Evolutionary conservation across 768 basidiomycete genomes (phyloP).

Genomic region (Rossbeevera mucosa): DNA sequence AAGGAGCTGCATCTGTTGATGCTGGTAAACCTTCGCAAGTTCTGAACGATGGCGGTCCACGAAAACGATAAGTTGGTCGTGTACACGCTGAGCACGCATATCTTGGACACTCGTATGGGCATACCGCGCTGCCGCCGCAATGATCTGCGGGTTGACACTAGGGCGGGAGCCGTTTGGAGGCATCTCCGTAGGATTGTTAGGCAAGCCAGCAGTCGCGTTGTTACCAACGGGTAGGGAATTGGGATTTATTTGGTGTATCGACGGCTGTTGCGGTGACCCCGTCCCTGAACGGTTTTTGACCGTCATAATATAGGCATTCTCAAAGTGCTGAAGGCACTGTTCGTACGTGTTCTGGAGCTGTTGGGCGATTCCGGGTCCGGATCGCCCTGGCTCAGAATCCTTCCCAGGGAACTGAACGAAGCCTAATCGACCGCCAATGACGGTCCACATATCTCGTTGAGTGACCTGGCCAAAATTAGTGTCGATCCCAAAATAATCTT

Average conservation of each 20-base stretch:
- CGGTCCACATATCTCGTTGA: slow-evolving; percentile 54
- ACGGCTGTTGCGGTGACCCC: slow-evolving; percentile 12
- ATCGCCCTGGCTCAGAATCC: slow-evolving; percentile 55
- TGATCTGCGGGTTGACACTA: slow-evolving; percentile 27
- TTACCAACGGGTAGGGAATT: slow-evolving; percentile 9
- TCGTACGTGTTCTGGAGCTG: slow-evolving; percentile 59
- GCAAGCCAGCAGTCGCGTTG: slow-evolving; percentile 3
- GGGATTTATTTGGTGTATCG: slow-evolving; percentile 12
- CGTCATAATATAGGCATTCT: slow-evolving; percentile 47
- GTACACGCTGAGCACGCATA: slow-evolving; percentile 47
- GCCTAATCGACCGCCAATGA: slow-evolving; percentile 65
- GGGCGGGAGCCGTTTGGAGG: slow-evolving; percentile 13
- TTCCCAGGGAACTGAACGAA: slow-evolving; percentile 61
- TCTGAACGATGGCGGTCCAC: slow-evolving; percentile 51
- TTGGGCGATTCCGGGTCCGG: slow-evolving; percentile 57
- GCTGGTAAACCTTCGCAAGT: slow-evolving; percentile 26
- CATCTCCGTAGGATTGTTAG: slow-evolving; percentile 20
- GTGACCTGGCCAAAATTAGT: slow-evolving; percentile 39
- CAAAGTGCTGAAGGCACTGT: slow-evolving; percentile 53
- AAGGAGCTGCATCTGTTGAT: slow-evolving; percentile 14
- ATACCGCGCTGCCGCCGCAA: slow-evolving; percentile 45
- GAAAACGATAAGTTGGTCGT: slow-evolving; percentile 47
- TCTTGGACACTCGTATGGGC: slow-evolving; percentile 45
- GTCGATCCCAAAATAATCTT: slow-evolving; percentile 7
- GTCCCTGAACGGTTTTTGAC: slow-evolving; percentile 24